These are phyloP conservation scores for Nissolia schottii DNA, from an alignment of 306 rosid genomes.

Conservation along the genomic window DNA sequence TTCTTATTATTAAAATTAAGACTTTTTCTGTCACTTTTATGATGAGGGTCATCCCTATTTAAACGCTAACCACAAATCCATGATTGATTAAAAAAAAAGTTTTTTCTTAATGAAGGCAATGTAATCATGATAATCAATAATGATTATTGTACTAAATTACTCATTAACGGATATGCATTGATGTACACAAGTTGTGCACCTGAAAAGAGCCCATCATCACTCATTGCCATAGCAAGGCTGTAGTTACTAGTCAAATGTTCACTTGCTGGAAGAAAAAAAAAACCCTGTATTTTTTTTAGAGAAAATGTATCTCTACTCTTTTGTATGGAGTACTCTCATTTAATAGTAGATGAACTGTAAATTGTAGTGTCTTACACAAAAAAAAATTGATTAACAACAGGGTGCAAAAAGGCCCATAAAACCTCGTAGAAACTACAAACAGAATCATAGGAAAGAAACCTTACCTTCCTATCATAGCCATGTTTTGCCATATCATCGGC, in stretches of 20 bases:
- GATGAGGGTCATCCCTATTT: not conserved
- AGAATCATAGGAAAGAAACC: no score
- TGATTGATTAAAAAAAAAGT: not conserved
- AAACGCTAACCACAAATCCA: not conserved
- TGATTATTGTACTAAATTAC: not conserved
- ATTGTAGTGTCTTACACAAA: no score
- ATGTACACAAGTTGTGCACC: not conserved
- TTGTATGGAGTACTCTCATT: no score
- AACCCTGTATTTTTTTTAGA: not conserved
- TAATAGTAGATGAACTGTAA: no score
- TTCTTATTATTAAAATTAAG: no score
- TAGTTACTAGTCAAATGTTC: not conserved
- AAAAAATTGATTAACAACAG: no score
- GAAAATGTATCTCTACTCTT: no score
- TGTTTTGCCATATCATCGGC: no score
- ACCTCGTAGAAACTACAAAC: no score
- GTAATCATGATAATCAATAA: not conserved
- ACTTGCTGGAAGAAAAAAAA: no score
- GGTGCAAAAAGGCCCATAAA: no score
- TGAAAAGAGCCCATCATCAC: not conserved
- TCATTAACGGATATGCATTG: not conserved
- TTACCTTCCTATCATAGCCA: no score
- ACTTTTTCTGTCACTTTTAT: not conserved
- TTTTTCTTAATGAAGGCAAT: not conserved
- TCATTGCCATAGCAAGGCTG: not conserved